Evolutionary conservation across 345 rosid species (phyloP).

Genomic region (thale cress (Arabidopsis thaliana)): TAIR10.1 NC_003074.8:6383501-6384000

Average conservation of each 20-base stretch:
- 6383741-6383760: slow-evolving; percentile 26
- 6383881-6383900: slow-evolving; percentile 36
- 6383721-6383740: slow-evolving; percentile 40
- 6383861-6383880: slow-evolving; percentile 46
- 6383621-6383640: slow-evolving; percentile 42
- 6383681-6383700: slow-evolving; percentile 38
- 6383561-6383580: slow-evolving; percentile 20
- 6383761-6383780: slow-evolving; percentile 45
- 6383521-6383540: slow-evolving; percentile 39
- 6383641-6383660: slow-evolving; percentile 31
- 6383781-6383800: slow-evolving; percentile 35
- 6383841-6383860: slow-evolving; percentile 45
- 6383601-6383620: slow-evolving; percentile 40
- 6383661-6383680: slow-evolving; percentile 20
- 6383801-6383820: slow-evolving; percentile 47
- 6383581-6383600: slow-evolving; percentile 18
- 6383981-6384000: slow-evolving; percentile 37
- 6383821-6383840: slow-evolving; percentile 48
- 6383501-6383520: slow-evolving; percentile 24
- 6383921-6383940: slow-evolving; percentile 35
- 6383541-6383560: slow-evolving; percentile 4
- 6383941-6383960: slow-evolving; percentile 45
- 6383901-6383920: slow-evolving; percentile 33
- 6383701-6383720: slow-evolving; percentile 46
- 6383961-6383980: slow-evolving; percentile 57